A percentile compares a stretch with the other conserved stretches of the same genome.
Conservation (phyloP, 805 yeast genomes). For the Cyberlindnera samutprakarnensis region DNA sequence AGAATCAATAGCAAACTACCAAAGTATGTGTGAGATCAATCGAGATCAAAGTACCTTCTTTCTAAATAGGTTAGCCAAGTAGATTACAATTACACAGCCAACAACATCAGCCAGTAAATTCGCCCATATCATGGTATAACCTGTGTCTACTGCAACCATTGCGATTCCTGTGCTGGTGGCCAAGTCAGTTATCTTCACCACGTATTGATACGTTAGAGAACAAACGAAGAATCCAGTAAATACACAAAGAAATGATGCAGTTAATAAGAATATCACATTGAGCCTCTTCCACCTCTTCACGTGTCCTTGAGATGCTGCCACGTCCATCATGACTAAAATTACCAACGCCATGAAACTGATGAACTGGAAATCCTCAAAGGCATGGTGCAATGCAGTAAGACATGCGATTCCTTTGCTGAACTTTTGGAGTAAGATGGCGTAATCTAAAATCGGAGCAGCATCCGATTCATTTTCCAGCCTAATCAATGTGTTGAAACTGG, state of each 20-base stretch:
- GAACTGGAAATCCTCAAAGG: conserved; percentile 1
- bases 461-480: conserved; percentile 6
- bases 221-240: conserved; percentile 13
- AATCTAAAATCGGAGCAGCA: conserved; percentile 14
- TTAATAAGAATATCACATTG: conserved; percentile 6
- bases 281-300: conserved; percentile 5
- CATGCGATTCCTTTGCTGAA: conserved; percentile 21
- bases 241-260: conserved; percentile 10
- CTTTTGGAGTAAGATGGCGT: conserved; percentile 21
- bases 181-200: conserved; percentile 12
- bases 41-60: too few relatives aligned
- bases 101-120: conserved; percentile 11
- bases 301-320: neutral
- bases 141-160: conserved; percentile 13
- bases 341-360: conserved; percentile 1
- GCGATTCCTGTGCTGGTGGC: conserved; percentile 20
- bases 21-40: too few relatives aligned
- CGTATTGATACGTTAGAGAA: conserved; percentile 20
- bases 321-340: conserved; percentile 1
- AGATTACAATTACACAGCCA: conserved; percentile 5
- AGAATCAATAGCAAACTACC: too few relatives aligned
- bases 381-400: conserved; percentile 7
- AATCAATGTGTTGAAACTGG: conserved; percentile 21
- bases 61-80: conserved; percentile 16
- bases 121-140: conserved; percentile 16